These are phyloP conservation scores for Licmophora abbreviata DNA, from an alignment of 108 stramenopile genomes.

Conservation along the genomic window DNA sequence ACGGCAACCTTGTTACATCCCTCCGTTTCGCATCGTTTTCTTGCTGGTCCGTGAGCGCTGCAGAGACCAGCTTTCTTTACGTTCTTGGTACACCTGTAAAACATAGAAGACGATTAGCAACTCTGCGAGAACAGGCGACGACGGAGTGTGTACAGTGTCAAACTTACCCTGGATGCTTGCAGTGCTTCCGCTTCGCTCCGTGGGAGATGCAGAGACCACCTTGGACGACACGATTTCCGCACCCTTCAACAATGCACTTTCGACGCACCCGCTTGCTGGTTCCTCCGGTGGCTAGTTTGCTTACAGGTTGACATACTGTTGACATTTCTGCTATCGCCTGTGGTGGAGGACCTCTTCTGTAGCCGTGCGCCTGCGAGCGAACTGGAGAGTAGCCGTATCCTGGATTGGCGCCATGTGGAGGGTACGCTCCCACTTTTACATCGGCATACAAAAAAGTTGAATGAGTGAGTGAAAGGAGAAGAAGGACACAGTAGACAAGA, in stretches of 20 bases:
- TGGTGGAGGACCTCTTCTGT: too few species aligned
- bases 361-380: too few species aligned
- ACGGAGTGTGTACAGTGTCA: too few species aligned
- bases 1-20: conserved; percentile 80
- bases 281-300: conserved; percentile 34
- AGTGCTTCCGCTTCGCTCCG: conserved; percentile 78
- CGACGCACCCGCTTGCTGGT: conserved; percentile 70
- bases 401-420: too few species aligned
- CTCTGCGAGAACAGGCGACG: too few species aligned
- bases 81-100: conserved; percentile 81
- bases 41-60: conserved; percentile 79
- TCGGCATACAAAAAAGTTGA: too few species aligned
- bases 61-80: conserved; percentile 82
- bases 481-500: too few species aligned
- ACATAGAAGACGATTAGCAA: too few species aligned
- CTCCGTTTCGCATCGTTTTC: conserved; percentile 64
- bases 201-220: conserved; percentile 81
- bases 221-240: conserved; percentile 82
- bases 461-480: too few species aligned
- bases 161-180: conserved; percentile 71
- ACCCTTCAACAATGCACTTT: conserved; percentile 63
- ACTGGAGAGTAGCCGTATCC: too few species aligned
- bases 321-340: too few species aligned
- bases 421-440: too few species aligned
- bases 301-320: conserved; percentile 7